Conservation (phyloP, 169 alveolate genomes). For the Plasmodium coatneyi region DNA sequence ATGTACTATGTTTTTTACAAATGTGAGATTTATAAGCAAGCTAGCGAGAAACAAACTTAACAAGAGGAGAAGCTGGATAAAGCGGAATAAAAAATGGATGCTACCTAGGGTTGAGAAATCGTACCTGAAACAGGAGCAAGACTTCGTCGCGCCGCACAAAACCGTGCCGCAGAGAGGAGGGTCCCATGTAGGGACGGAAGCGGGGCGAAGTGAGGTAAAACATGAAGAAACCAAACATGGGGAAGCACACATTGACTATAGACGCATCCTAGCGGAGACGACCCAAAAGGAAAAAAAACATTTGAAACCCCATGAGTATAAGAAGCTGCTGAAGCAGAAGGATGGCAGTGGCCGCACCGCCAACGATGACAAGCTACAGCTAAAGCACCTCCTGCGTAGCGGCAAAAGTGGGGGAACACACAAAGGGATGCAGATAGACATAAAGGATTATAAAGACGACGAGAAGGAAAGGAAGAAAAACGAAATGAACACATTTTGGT, state of each 20-base stretch:
- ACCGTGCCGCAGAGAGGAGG: conserved; percentile 13
- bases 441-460: conserved; percentile 29
- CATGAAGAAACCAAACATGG: background rate
- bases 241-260: background rate
- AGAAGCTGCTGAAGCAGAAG: conserved; percentile 32
- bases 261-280: background rate
- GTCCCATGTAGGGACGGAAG: background rate
- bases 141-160: conserved; percentile 48
- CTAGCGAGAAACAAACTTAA: conserved; percentile 40
- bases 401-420: background rate
- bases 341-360: background rate
- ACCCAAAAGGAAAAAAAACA: conserved; percentile 8
- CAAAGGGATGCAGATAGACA: conserved; percentile 20
- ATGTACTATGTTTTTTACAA: conserved; percentile 50
- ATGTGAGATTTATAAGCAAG: conserved; percentile 61
- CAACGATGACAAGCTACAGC: conserved; percentile 59
- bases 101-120: conserved; percentile 68
- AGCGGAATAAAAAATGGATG: conserved; percentile 73
- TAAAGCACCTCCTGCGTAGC: conserved; percentile 16
- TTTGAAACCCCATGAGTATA: conserved; percentile 68
- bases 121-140: conserved; percentile 73
- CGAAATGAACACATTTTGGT: conserved; percentile 74
- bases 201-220: background rate
- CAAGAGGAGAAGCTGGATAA: conserved; percentile 61
- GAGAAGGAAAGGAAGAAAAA: conserved; percentile 66